These are phyloP conservation scores for Chlamydomonas eustigma DNA, from an alignment of 139 green algal species.

Conservation along the genomic window DNA sequence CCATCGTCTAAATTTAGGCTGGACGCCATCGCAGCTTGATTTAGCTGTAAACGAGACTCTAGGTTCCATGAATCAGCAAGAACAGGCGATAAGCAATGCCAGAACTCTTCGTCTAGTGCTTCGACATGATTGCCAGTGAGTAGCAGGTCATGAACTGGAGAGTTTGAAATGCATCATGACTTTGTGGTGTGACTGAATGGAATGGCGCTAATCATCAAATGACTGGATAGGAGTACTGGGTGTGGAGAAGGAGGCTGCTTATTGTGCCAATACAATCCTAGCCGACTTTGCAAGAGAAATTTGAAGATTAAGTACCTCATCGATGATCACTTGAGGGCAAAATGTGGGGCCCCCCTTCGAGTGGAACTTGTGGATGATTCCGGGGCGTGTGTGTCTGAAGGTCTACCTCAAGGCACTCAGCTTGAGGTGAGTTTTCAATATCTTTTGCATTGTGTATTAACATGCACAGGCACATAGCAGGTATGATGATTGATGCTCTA, in stretches of 20 bases:
- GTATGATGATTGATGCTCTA: too few species aligned
- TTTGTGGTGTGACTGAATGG: neutral
- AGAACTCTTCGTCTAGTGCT: conserved; percentile 44
- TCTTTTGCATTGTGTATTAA: too few species aligned
- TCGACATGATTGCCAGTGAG: conserved; percentile 59
- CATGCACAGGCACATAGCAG: too few species aligned
- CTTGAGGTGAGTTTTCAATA: conserved; percentile 44
- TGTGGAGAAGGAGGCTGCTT: conserved; percentile 46
- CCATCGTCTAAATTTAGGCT: conserved; percentile 7
- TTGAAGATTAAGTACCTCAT: conserved; percentile 63
- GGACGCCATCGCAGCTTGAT: conserved; percentile 28
- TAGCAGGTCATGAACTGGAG: neutral
- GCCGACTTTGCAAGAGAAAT: conserved; percentile 59
- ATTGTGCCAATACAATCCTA: conserved; percentile 62
- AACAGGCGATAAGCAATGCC: conserved; percentile 16
- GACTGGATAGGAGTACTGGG: conserved; percentile 53
- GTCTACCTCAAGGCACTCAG: conserved; percentile 37
- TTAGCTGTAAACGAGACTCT: conserved; percentile 29
- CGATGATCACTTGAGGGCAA: conserved; percentile 56
- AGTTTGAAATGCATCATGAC: neutral
- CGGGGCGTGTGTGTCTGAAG: conserved; percentile 39
- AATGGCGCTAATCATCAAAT: neutral
- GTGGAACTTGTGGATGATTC: conserved; percentile 50
- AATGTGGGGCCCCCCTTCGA: conserved; percentile 47
- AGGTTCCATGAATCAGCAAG: neutral